Conservation (phyloP, 192 early-diverging fungal genomes). For the Coemansia nantahalensis region DNA sequence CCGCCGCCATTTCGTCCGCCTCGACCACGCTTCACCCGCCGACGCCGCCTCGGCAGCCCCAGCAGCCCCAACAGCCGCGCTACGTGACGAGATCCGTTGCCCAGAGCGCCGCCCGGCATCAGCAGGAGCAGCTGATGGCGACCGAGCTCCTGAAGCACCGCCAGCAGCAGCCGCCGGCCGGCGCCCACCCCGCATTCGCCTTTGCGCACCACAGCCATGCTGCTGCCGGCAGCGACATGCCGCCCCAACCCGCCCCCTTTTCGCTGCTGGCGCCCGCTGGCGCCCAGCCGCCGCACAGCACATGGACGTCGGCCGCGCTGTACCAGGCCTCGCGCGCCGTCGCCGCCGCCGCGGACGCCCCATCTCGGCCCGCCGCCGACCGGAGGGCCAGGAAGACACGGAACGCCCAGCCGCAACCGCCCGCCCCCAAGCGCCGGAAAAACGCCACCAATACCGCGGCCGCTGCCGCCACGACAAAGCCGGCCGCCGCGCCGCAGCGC, state of each 20-base stretch:
- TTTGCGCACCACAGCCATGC: constrained; percentile 10
- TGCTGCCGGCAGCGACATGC: constrained; percentile 2
- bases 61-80: constrained; percentile 11
- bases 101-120: constrained; percentile 40
- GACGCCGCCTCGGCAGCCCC: constrained; percentile 6
- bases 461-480: constrained; percentile 10
- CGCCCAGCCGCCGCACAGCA: constrained; percentile 9
- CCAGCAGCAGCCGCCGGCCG: not conserved
- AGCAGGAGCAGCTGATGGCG: constrained; percentile 30
- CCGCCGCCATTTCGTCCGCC: constrained; percentile 11
- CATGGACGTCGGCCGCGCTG: constrained; percentile 36
- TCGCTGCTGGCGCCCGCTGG: constrained; percentile 20
- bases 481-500: constrained; percentile 16
- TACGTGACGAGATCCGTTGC: constrained; percentile 52
- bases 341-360: constrained; percentile 18
- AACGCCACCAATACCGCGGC: constrained; percentile 3
- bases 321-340: constrained; percentile 50
- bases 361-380: not conserved
- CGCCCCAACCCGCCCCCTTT: constrained; percentile 25
- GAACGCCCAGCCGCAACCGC: constrained; percentile 2
- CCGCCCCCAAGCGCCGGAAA: constrained; percentile 37
- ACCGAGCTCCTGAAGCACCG: constrained; percentile 1
- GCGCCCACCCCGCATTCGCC: not conserved
- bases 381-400: constrained; percentile 17
- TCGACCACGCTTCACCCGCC: constrained; percentile 23